Base-by-base conservation (phyloP, 331 rosid genomes). In the Malus hybrid region DNA sequence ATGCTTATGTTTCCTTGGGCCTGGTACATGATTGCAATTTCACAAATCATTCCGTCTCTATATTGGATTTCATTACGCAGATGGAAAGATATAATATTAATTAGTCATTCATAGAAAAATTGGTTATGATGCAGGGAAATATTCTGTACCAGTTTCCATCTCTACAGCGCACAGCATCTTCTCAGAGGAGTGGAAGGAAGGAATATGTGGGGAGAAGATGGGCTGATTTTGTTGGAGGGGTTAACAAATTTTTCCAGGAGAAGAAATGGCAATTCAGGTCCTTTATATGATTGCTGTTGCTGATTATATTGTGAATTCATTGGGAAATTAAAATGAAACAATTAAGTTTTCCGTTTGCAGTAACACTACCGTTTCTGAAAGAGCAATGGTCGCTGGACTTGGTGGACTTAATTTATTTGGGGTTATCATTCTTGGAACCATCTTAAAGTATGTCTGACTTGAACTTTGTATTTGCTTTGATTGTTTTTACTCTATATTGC, bases 341-440 rank as follows among this genome's bases (percentile, higher is more conserved):
- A n/a, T 68, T 13, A 7, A 24, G 56, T 70, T 77, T 78, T 68
- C 48, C 14, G 50, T 81, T 68, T 84, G 83, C 96, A 92, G 99
- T 73, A 94, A 89, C 87, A 80, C 92, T 73, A 77, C 85, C 70
- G 12, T 80, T 46, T 82, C 96, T 60, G 96, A 94, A 85, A 90
- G 87, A 81, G 97, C 93, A 52, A 70, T 92, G 95, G 97, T 87
- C 68, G 66, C 87, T 74, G 99, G 97, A 75, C 79, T 94, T 75
- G 99, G 99, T 63, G 99, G 97, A 55, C 93, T 95, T 72, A 95
- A 95, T 88, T 87, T 95, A 71, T 90, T 95, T 75, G 99, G 99
- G 75, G 92, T 95, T 78, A 83, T 95, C 67, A 76, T 92, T 83
- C 99, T 95, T 32, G 99, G 97, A 88, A 75, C 97, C 78, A 89